Conservation (phyloP, 257 asterid genomes). For the Avicennia marina region DNA sequence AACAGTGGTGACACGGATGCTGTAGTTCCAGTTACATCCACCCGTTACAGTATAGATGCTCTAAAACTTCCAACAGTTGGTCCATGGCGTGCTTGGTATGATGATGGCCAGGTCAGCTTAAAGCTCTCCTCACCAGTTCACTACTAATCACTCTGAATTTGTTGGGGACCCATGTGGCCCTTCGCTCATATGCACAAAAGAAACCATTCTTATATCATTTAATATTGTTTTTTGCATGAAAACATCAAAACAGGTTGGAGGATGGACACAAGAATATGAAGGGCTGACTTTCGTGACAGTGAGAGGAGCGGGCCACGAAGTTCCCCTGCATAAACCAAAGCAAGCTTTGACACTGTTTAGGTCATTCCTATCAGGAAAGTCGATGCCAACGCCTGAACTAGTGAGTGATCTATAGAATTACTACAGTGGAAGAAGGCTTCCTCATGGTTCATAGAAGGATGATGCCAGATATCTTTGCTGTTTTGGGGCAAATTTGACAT, state of each 20-base stretch:
- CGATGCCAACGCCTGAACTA: slow-evolving; percentile 51
- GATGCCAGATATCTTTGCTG: slow-evolving; percentile 8
- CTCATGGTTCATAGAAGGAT: background rate
- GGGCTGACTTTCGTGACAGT: slow-evolving; percentile 78
- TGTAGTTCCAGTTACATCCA: slow-evolving; percentile 89
- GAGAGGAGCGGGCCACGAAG: slow-evolving; percentile 97
- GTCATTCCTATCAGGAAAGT: slow-evolving; percentile 55
- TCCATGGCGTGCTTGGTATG: slow-evolving; percentile 90
- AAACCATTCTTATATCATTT: too few relatives aligned
- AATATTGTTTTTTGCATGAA: background rate
- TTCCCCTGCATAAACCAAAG: slow-evolving; percentile 74
- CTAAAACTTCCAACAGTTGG: slow-evolving; percentile 55
- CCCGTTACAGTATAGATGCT: slow-evolving; percentile 78
- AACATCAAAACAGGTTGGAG: slow-evolving; percentile 58
- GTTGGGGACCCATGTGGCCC: too few relatives aligned
- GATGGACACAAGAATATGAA: slow-evolving; percentile 84
- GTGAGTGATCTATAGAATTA: slow-evolving; percentile 31
- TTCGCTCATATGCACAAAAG: too few relatives aligned
- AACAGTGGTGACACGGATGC: slow-evolving; percentile 92
- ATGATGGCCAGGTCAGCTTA: slow-evolving; percentile 77
- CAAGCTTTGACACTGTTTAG: slow-evolving; percentile 64
- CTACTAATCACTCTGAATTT: too few relatives aligned
- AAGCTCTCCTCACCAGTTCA: too few relatives aligned
- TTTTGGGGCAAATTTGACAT: background rate
- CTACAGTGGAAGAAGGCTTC: too few relatives aligned